Evolutionary conservation across 192 early-diverging fungal species (phyloP).

Genomic region (Rhizophagus prolifer): DNA sequence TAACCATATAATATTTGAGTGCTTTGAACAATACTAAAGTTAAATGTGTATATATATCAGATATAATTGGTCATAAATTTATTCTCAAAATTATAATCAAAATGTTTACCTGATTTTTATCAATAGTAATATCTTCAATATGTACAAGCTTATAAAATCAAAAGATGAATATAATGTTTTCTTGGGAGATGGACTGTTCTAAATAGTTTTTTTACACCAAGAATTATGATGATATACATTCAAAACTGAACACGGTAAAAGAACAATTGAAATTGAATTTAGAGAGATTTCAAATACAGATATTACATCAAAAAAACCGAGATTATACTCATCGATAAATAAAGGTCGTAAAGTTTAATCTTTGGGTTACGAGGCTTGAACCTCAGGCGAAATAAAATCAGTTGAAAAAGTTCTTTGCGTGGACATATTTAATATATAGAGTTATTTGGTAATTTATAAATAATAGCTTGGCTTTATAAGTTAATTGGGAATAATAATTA

Average conservation of each 20-base stretch:
- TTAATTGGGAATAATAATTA: too few relatives aligned
- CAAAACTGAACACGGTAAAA: neutral
- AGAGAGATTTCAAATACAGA: slow-evolving; percentile 65
- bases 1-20: slow-evolving; percentile 54
- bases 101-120: slow-evolving; percentile 59
- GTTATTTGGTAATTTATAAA: too few relatives aligned
- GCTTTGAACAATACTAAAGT: slow-evolving; percentile 70
- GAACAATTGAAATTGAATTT: slow-evolving; percentile 53
- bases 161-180: too few relatives aligned
- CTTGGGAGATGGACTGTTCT: slow-evolving; percentile 72
- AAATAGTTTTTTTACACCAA: neutral
- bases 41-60: too few relatives aligned
- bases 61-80: slow-evolving; percentile 34
- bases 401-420: slow-evolving; percentile 48
- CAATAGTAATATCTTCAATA: slow-evolving; percentile 75
- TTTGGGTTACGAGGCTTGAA: slow-evolving; percentile 57
- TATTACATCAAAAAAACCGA: slow-evolving; percentile 62
- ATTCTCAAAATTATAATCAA: slow-evolving; percentile 26
- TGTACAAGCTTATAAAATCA: slow-evolving; percentile 60
- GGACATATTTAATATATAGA: too few relatives aligned
- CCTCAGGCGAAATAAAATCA: slow-evolving; percentile 65
- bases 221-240: too few relatives aligned
- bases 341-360: slow-evolving; percentile 75
- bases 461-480: too few relatives aligned
- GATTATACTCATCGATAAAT: slow-evolving; percentile 69